Evolutionary conservation across 176 grass and related monocot genomes (phyloP).

Genomic region (Zea luxurians): DNA sequence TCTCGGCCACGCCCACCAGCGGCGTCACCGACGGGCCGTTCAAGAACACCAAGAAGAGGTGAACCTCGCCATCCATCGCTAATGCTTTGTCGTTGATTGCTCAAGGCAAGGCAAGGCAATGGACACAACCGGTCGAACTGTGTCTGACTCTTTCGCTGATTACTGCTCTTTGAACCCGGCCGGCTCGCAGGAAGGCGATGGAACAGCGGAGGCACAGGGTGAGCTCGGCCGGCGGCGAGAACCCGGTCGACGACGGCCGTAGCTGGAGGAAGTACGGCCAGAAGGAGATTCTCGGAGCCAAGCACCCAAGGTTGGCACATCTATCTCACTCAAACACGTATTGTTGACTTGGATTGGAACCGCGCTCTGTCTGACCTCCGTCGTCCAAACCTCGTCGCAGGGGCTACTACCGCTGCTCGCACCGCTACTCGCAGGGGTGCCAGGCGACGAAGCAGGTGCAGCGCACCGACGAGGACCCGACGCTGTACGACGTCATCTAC

Average conservation of each 20-base stretch:
- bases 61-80: too few relatives aligned
- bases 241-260: constrained; percentile 56
- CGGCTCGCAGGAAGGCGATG: constrained; percentile 35
- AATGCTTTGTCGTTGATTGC: too few relatives aligned
- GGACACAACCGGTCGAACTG: too few relatives aligned
- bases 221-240: constrained; percentile 41
- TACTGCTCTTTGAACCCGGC: too few relatives aligned
- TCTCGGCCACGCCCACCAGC: constrained; percentile 34
- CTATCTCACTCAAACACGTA: too few relatives aligned
- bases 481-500: constrained; percentile 67
- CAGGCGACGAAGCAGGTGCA: constrained; percentile 68
- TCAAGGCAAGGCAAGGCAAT: too few relatives aligned
- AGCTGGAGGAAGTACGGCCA: constrained; percentile 93
- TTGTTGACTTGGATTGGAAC: neutral
- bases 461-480: constrained; percentile 58
- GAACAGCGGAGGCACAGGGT: constrained; percentile 43
- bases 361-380: neutral
- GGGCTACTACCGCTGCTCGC: constrained; percentile 73
- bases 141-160: too few relatives aligned
- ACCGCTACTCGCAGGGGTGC: constrained; percentile 49
- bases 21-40: constrained; percentile 50
- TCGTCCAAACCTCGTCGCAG: constrained; percentile 36
- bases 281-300: constrained; percentile 70
- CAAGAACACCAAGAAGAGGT: constrained; percentile 39
- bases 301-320: constrained; percentile 46